Conservation (phyloP, 257 asterid genomes). For the Galeopsis tetrahit region DNA sequence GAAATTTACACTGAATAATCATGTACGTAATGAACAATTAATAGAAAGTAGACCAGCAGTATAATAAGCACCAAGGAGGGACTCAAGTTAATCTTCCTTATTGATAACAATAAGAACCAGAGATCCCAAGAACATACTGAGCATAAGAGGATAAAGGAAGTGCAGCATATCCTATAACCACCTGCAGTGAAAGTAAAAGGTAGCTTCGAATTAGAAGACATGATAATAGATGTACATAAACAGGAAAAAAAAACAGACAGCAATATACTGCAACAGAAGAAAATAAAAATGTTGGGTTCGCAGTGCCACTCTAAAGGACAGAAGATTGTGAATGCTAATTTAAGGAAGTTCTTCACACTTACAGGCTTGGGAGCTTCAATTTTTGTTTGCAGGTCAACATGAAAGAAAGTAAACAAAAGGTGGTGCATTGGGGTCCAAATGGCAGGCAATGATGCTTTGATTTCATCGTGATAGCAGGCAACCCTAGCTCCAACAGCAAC, state of each 20-base stretch:
- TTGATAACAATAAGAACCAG: constrained; percentile 24
- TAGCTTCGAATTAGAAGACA: constrained; percentile 35
- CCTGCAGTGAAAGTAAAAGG: constrained; percentile 60
- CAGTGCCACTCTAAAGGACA: constrained; percentile 29
- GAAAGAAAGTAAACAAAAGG: constrained; percentile 93
- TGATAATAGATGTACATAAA: constrained; percentile 22
- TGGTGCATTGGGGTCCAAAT: constrained; percentile 94
- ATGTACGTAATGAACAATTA: background rate
- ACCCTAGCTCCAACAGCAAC: constrained; percentile 93
- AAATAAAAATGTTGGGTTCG: constrained; percentile 16
- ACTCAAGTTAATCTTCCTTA: constrained; percentile 21
- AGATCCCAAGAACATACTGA: constrained; percentile 64
- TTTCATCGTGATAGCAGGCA: constrained; percentile 96
- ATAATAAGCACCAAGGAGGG: constrained; percentile 26
- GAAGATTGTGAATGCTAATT: constrained; percentile 19
- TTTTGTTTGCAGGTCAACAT: constrained; percentile 95
- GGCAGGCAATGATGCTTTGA: constrained; percentile 94
- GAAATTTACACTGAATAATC: constrained; percentile 9
- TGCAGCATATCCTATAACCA: constrained; percentile 88
- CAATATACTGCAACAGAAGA: constrained; percentile 27
- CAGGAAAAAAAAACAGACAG: constrained; percentile 23
- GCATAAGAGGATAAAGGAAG: constrained; percentile 89
- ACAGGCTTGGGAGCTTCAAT: constrained; percentile 98
- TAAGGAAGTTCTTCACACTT: constrained; percentile 45
- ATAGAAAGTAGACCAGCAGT: constrained; percentile 31